A percentile compares a stretch with the other conserved stretches of the same genome.
Conservation (phyloP, 768 basidiomycete species). For the Termitomyces eurrhizus region DNA sequence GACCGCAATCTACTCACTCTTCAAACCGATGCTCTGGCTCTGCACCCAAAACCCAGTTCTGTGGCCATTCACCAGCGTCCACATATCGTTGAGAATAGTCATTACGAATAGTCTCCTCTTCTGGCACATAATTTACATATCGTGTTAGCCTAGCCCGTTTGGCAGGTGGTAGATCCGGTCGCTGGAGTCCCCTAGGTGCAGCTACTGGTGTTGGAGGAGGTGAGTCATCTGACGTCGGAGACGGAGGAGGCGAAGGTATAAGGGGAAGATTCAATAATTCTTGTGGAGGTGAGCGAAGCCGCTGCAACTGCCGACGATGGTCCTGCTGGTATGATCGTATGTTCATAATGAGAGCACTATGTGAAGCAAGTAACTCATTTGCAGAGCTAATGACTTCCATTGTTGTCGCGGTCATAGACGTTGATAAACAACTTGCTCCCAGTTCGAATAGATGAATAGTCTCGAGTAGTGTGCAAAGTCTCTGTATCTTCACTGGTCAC, state of each 20-base stretch:
- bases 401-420: conserved; percentile 24
- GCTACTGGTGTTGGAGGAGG: conserved; percentile 43
- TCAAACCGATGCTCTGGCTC: conserved; percentile 86
- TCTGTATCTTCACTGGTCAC: neutral
- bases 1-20: conserved; percentile 63
- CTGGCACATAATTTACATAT: conserved; percentile 81
- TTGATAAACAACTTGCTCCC: neutral
- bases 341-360: conserved; percentile 53
- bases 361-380: conserved; percentile 60
- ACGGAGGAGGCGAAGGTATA: conserved; percentile 53
- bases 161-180: conserved; percentile 49
- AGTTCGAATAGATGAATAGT: neutral
- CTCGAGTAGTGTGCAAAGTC: neutral
- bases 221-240: conserved; percentile 45
- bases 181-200: conserved; percentile 30
- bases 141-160: conserved; percentile 70
- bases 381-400: conserved; percentile 55
- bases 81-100: conserved; percentile 93
- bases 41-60: conserved; percentile 89
- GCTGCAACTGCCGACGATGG: conserved; percentile 53
- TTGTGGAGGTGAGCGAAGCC: conserved; percentile 50
- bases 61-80: conserved; percentile 88
- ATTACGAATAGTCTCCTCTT: conserved; percentile 95
- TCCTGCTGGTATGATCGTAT: conserved; percentile 53
- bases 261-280: conserved; percentile 55